Evolutionary conservation across 805 yeast genomes (phyloP), one percentile per base, ranked within the genome.

Genomic region (Sugiyamaella lignohabitans): DNA sequence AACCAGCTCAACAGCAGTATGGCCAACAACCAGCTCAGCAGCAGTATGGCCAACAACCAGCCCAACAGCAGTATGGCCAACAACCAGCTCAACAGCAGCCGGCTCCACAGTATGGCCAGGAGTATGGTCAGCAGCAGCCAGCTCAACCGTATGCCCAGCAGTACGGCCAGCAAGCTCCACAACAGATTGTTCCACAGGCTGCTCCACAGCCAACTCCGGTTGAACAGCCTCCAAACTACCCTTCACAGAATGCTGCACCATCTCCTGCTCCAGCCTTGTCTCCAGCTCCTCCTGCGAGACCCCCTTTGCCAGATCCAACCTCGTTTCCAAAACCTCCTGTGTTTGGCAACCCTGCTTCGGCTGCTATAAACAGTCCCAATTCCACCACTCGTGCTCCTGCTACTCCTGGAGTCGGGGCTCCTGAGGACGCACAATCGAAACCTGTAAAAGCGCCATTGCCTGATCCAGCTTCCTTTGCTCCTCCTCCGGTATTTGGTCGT

Each of bases 401-500:
- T n/a, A n/a, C 45, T 19, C 4, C 21, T 36, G 36, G 23, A 16
- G 8, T 16, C 5, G 43, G 20, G 16, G 19, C 18, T 22, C 40
- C 30, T 6, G 5, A 14, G 29, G 40, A 11, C 17, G 37, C 43
- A 29, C 35, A 38, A 14, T 43, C 40, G 2, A 20, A 40, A 19
- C 42, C 53, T 5, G 40, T 46, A 38, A 47, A 46, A 36, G 47
- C 55, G 5, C 53, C 57, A 0, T 32, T 56, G 20, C 56, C 58
- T 2, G 58, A 57, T 24, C 59, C 63, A 1, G 29, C 47, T 19
- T 38, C 57, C 5, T 59, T 58, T 44, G 55, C 61, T 2, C 61
- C 62, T 8, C 62, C 57, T 5, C 55, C 57, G 14, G 51, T 45
- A 11, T 47, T 38, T 29, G 55, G 53, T 2, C 37, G 50, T 11